A percentile compares a stretch with the other conserved stretches of the same genome.
Conservation (phyloP, 352 stramenopile species). For the Globisporangium paroecandrum region DNA sequence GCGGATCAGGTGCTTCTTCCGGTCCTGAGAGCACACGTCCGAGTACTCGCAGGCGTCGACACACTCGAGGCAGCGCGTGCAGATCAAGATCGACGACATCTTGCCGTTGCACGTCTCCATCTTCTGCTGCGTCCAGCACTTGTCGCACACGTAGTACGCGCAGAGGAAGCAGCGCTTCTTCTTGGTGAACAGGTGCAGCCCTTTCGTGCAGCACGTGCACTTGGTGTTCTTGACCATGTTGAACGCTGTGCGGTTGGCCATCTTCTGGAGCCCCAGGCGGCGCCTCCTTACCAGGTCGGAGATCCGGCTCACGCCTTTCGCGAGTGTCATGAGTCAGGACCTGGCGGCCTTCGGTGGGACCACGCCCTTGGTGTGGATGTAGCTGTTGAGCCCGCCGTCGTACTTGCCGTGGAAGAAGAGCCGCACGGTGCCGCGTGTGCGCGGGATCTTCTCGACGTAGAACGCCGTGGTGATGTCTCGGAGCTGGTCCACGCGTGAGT, state of each 20-base stretch:
- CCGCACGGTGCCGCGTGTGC: slow-evolving; percentile 15
- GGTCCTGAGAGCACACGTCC: slow-evolving; percentile 18
- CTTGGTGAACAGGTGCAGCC: slow-evolving; percentile 28
- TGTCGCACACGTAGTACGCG: slow-evolving; percentile 42
- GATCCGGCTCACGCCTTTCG: slow-evolving; percentile 25
- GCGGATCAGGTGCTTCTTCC: not conserved
- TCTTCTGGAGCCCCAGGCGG: slow-evolving; percentile 32
- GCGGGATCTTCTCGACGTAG: slow-evolving; percentile 26
- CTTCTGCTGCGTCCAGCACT: slow-evolving; percentile 35
- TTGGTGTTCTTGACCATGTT: slow-evolving; percentile 26
- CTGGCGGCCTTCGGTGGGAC: slow-evolving; percentile 26
- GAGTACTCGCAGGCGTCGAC: slow-evolving; percentile 41
- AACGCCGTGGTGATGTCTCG: slow-evolving; percentile 29
- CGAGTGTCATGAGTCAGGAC: slow-evolving; percentile 25
- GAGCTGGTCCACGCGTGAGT: slow-evolving; percentile 39
- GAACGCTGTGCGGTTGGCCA: slow-evolving; percentile 19
- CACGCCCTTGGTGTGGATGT: slow-evolving; percentile 10
- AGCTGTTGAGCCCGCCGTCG: slow-evolving; percentile 1
- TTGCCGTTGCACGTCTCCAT: slow-evolving; percentile 42
- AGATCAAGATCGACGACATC: slow-evolving; percentile 29
- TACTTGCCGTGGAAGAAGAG: slow-evolving; percentile 37
- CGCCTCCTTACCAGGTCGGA: slow-evolving; percentile 31
- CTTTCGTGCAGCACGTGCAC: slow-evolving; percentile 49
- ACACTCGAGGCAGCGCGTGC: slow-evolving; percentile 41
- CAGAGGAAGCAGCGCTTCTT: slow-evolving; percentile 41